Base-by-base conservation (phyloP, 148 eudicot species). In the Nepenthes gracilis region DNA sequence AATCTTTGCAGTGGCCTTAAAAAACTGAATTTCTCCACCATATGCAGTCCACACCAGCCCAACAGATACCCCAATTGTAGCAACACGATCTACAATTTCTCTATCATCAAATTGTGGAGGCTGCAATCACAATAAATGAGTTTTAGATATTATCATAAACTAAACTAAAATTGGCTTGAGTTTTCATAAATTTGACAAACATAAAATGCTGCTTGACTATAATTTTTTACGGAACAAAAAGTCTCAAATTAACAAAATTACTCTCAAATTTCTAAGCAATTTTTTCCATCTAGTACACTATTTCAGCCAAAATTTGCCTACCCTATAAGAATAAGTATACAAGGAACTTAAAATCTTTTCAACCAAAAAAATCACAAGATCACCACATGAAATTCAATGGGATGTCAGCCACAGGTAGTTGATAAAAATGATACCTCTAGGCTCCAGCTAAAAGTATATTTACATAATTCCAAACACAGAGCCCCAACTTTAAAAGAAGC, bases 1-100 rank as follows among this genome's bases (percentile, higher is more conserved):
- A 2, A 66, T 81, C 97, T 84, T 86, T 47, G 75, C 73, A 36
- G 85, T 74, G 63, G 95, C 92, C 75, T 94, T 97, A 60, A 94
- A 87, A 78, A 86, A 94, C 70, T 89, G 99, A 58, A 94, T 95
- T 73, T 86, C 97, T 43, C 99, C 99, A 37, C 97, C 99, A 51
- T 84, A 87, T 60, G 82, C 75, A 33, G 97, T 89, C 99, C 99
- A 94, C 43, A 94, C 99, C 65, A 94, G 83, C 57, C 97, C 99
- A 47, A 94, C 87, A 66, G 95, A 84, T 59, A 94, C 74, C 34
- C 99, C 99, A 55, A 97, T 95, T 55, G 74, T 75, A 55, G 97
- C 81, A 58, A 94, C 99, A 59, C 97, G 85, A 65, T 94, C 99
- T 35, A 78, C 87, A 54, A 95, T 77, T 81, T 94, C 99, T 74